These are phyloP conservation scores for Corchorus olitorius DNA, from an alignment of 345 rosid genomes.

Conservation along the genomic window DNA sequence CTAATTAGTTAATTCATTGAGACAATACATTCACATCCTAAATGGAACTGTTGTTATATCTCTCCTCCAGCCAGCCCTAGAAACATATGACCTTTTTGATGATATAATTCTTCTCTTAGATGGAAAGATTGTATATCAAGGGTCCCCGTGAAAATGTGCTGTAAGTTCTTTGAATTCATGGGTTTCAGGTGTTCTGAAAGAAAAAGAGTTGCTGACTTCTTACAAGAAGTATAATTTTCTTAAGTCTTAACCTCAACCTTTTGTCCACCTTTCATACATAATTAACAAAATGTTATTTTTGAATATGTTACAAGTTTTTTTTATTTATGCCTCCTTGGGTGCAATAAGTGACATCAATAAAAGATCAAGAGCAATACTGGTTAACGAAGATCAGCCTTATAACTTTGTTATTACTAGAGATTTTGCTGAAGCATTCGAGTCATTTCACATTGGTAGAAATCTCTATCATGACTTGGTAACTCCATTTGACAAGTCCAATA, in stretches of 20 bases:
- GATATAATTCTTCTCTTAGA: conserved; percentile 73
- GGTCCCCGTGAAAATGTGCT: conserved; percentile 62
- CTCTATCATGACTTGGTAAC: conserved; percentile 26
- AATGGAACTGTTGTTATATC: conserved; percentile 69
- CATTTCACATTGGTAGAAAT: conserved; percentile 20
- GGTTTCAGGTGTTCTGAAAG: conserved; percentile 77
- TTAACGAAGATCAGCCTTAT: conserved; percentile 28
- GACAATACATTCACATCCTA: conserved; percentile 54
- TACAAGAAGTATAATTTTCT: conserved; percentile 58
- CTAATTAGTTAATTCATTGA: conserved; percentile 66
- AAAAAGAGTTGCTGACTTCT: conserved; percentile 76
- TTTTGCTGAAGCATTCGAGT: conserved; percentile 28
- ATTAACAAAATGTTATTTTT: neutral
- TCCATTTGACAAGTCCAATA: conserved; percentile 34
- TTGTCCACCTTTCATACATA: neutral
- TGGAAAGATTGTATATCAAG: conserved; percentile 77
- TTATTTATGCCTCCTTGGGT: neutral
- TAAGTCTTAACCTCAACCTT: neutral
- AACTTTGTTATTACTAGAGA: conserved; percentile 28
- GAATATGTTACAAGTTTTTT: neutral
- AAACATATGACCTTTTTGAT: conserved; percentile 74
- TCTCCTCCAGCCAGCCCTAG: conserved; percentile 81
- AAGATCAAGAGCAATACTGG: conserved; percentile 43
- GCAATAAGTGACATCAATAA: conserved; percentile 37
- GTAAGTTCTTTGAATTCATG: conserved; percentile 57